Evolutionary conservation across 2,329 filamentous ascomycete genomes (phyloP), one percentile per base, ranked within the genome.

Genomic region (Penicillium sp.): DNA sequence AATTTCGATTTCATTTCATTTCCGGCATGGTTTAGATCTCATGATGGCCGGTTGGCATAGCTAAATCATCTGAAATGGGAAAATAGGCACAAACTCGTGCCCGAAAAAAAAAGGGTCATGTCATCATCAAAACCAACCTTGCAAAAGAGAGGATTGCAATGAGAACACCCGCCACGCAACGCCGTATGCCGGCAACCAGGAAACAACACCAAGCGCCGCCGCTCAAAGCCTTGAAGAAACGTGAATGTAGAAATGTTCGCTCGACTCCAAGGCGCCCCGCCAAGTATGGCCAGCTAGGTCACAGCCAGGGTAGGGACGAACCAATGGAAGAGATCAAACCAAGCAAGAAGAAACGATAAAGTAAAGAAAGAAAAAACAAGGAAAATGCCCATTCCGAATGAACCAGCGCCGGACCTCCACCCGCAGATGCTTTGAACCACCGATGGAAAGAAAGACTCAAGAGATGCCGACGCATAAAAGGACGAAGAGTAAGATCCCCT

Each of bases 181-280:
- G 57, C 63, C 63, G 31, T 38, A 58, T 57, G 54, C 48, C 55
- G 48, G 57, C 55, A 60, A 60, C 49, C 54, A 48, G 38, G 48
- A 56, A 69, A 72, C 60, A 67, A 67, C 68, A 64, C 64, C 64
- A 54, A 67, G 68, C 68, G 68, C 68, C 69, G 55, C 57, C 60
- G 68, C 66, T 71, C 58, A 59, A 55, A 65, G 62, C 57, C 50
- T 57, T 31, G 21, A 54, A 54, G 60, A 57, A 61, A 60, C 45
- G 39, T 46, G 54, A 21, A 45, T 50, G 39, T 27, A 21, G 12
- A 35, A 40, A n/a, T 39, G 40, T 29, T 32, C 34, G 16, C 31
- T 32, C 8, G n/a, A 41, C 44, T 48, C 27, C 12, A 25, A 18
- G n/a, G 39, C 8, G n/a, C 6, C 16, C 16, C 21, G 31, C 46